A percentile compares a stretch with the other conserved stretches of the same genome.
These are phyloP conservation scores for Neurospora discreta DNA, from an alignment of 495 filamentous ascomycete genomes.

Conservation along the genomic window DNA sequence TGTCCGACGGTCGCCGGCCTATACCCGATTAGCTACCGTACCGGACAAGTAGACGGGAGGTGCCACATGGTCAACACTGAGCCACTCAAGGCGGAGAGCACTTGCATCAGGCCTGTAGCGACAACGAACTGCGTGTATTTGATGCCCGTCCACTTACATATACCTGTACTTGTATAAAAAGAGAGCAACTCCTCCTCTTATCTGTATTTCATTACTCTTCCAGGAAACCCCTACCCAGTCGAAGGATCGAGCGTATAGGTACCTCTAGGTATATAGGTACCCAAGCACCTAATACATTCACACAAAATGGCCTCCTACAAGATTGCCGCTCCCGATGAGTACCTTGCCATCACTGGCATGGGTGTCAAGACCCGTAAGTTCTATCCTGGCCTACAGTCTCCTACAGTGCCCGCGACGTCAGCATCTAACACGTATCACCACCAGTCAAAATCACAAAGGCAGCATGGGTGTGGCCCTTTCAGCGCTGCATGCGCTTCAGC, in stretches of 20 bases:
- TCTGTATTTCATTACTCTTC: background rate
- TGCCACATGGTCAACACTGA: background rate
- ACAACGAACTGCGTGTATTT: background rate
- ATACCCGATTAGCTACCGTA: background rate
- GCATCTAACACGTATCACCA: background rate
- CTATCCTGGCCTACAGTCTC: background rate
- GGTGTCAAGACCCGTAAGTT: constrained; percentile 42
- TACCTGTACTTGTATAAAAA: background rate
- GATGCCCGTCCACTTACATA: background rate
- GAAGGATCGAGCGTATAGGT: background rate
- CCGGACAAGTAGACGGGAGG: background rate
- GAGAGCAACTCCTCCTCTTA: background rate
- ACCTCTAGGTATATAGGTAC: no score
- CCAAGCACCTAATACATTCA: background rate
- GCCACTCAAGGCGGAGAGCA: background rate
- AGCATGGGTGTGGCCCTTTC: constrained; percentile 55
- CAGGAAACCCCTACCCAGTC: background rate
- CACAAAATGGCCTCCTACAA: constrained; percentile 33
- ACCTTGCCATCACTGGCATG: constrained; percentile 75
- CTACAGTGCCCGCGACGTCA: background rate
- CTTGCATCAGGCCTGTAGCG: background rate
- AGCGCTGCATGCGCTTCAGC: constrained; percentile 42
- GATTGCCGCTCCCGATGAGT: constrained; percentile 42
- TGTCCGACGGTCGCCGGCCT: background rate
- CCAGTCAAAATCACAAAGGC: constrained; percentile 61